Percentiles rank a stretch among this genome's conserved stretches.
Evolutionary conservation across 2,329 filamentous ascomycete genomes (phyloP).

Genomic region (Cryphonectria carpinicola): DNA sequence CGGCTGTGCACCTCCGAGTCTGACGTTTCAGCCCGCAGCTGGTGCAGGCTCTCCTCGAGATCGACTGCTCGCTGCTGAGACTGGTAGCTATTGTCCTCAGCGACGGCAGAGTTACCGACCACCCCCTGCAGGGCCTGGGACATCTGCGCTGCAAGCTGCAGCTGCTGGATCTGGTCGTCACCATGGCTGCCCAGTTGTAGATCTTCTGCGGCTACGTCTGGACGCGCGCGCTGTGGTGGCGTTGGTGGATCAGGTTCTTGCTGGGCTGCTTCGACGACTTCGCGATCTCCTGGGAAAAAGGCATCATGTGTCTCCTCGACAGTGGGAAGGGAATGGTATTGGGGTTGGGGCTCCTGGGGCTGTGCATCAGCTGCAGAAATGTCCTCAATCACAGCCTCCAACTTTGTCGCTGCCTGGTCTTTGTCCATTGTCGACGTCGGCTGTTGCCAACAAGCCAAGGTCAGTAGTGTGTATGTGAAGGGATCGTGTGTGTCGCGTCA

Average conservation of each 20-base stretch:
- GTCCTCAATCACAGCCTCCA: slow-evolving; percentile 28
- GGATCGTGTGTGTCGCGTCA: neutral
- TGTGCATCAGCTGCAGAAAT: slow-evolving; percentile 20
- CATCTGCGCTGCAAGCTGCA: slow-evolving; percentile 62
- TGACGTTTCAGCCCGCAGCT: slow-evolving; percentile 33
- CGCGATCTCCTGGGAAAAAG: slow-evolving; percentile 26
- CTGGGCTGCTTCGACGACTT: slow-evolving; percentile 32
- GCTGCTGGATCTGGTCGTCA: slow-evolving; percentile 33
- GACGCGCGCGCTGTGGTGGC: slow-evolving; percentile 47
- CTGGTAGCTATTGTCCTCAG: slow-evolving; percentile 34
- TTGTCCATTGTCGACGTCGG: slow-evolving; percentile 16
- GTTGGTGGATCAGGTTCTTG: slow-evolving; percentile 41
- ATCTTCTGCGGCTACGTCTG: slow-evolving; percentile 55
- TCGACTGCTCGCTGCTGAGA: slow-evolving; percentile 23
- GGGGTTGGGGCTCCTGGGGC: slow-evolving; percentile 16
- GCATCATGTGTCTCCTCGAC: slow-evolving; percentile 26
- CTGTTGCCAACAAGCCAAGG: neutral
- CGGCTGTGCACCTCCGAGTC: slow-evolving; percentile 32
- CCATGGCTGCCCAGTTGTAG: slow-evolving; percentile 59
- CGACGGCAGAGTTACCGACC: slow-evolving; percentile 52
- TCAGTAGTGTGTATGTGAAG: neutral
- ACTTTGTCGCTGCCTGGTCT: slow-evolving; percentile 20
- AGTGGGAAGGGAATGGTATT: slow-evolving; percentile 24
- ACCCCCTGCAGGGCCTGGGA: slow-evolving; percentile 58
- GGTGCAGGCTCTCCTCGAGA: slow-evolving; percentile 28